Evolutionary conservation across 2,329 filamentous ascomycete species (phyloP), one percentile per base, ranked within the genome.

Genomic region (Pseudonectria foliicola): DNA sequence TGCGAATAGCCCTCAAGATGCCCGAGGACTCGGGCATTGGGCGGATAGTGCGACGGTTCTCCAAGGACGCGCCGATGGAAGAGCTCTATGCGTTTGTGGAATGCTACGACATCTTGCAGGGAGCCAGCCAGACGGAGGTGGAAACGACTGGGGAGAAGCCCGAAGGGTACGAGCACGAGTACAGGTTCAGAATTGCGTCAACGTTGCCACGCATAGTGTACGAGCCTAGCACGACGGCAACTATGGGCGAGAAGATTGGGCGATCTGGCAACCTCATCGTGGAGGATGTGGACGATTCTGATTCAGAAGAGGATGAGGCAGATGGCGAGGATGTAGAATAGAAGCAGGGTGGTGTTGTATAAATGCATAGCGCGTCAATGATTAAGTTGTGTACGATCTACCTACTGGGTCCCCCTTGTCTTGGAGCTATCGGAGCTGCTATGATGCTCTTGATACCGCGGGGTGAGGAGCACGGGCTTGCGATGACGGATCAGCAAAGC

Each of bases 41-140:
- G 31, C 73, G 89, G 27, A 75, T 95, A 3, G 75, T 94, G 37
- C 75, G 90, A 27, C 76, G 75, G 32, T 96, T 98, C 56, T 60
- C 68, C 0, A 67, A 72, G 1, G 68, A 77, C n/a, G 77, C 84
- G 0, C 70, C 74, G 3, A 67, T 96, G 25, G 90, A 96, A 56
- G 88, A 95, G 52, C 64, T 98, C 6, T 96, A 96, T 59, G 92
- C 90, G 1, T 95, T 94, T 62, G 88, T 96, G 3, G 92, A 98
- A 55, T 96, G 90, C 62, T 82, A 88, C 56, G 80, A 86, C 34
- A 49, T 82, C 6, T 49, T 88, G 3, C 60, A 72, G 25, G 60
- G 62, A 2, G 59, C 54, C 14, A 59, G 58, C 13, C 46, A 35
- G 16, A 34, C 42, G 11, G 52, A 40, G 23, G 46, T 44, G 31